phyloP scores from a whole-genome alignment of 2,329 filamentous ascomycete species.

The Aspergillus neotritici region DNA sequence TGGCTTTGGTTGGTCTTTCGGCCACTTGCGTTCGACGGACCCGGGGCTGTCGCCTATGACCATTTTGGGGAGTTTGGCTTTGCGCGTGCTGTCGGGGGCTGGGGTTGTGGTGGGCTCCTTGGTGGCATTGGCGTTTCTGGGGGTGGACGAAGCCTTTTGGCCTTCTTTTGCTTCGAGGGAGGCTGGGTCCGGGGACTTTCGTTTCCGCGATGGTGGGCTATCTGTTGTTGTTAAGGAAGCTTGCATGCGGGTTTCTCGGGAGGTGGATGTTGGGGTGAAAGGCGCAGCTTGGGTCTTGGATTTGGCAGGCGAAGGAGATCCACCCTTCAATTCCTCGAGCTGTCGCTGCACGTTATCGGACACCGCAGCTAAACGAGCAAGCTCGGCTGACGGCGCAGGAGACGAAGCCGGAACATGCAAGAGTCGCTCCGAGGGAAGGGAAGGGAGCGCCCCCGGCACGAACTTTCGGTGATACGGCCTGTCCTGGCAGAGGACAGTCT shows the following conservation, averaged over 20 bases:
- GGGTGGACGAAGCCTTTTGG: too few relatives aligned
- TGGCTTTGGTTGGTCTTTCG: constrained; percentile 3
- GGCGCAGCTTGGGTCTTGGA: background rate
- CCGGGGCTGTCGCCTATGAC: constrained; percentile 29
- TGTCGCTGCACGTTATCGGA: constrained; percentile 3
- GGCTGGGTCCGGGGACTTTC: constrained; percentile 32
- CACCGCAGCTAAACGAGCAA: constrained; percentile 8
- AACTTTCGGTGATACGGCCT: constrained; percentile 33
- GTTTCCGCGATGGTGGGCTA: constrained; percentile 28
- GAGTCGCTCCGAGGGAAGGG: constrained; percentile 43
- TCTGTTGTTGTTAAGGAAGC: constrained; percentile 24
- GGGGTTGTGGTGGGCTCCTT: constrained; percentile 15
- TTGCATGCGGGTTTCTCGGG: constrained; percentile 2
- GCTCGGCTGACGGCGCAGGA: constrained; percentile 8
- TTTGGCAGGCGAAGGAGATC: background rate
- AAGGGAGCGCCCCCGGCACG: constrained; percentile 39
- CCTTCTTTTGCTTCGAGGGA: constrained; percentile 4
- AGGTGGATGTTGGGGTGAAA: background rate
- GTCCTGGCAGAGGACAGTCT: constrained; percentile 17
- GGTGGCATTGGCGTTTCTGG: background rate
- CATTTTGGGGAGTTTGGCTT: constrained; percentile 28
- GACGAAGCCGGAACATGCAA: constrained; percentile 24
- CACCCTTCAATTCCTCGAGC: background rate
- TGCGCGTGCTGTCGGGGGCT: constrained; percentile 17
- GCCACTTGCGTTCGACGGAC: constrained; percentile 28